Percentiles rank a stretch among this genome's conserved stretches.
Evolutionary conservation across 2,329 filamentous ascomycete genomes (phyloP).

Genomic region (Diaporthe destruens): DNA sequence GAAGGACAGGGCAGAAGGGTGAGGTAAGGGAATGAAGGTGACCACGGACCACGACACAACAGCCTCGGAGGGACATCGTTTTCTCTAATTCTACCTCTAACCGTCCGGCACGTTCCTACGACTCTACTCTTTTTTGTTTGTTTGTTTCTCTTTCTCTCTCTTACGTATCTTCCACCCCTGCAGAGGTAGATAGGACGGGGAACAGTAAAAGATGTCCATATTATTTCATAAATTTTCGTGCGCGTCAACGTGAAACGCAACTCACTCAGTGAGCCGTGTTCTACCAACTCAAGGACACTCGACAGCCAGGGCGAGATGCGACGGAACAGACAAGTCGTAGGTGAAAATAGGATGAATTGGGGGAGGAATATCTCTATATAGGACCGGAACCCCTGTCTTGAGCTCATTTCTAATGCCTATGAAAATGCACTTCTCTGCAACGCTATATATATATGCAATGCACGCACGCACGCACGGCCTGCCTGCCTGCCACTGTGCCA

Average conservation of each 20-base stretch:
- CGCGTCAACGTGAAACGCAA: not conserved
- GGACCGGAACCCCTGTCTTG: not conserved
- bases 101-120: constrained; percentile 13
- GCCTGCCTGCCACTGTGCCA: not conserved
- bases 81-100: constrained; percentile 18
- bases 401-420: constrained; percentile 26
- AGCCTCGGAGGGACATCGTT: not conserved
- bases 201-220: not conserved
- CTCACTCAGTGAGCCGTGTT: not conserved
- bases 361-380: not conserved
- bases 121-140: constrained; percentile 1
- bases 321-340: not conserved
- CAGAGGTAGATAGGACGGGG: not conserved
- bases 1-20: not conserved
- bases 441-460: constrained; percentile 16
- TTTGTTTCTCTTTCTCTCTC: too few relatives aligned
- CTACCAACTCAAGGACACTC: not conserved
- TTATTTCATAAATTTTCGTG: not conserved
- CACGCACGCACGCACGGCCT: not conserved
- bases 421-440: constrained; percentile 26
- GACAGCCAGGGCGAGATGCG: not conserved
- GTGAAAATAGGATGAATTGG: not conserved
- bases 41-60: not conserved
- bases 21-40: not conserved
- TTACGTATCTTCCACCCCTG: not conserved